Evolutionary conservation across 2,329 filamentous ascomycete species (phyloP), one percentile per base, ranked within the genome.

Genomic region (Colletotrichum gloeosporioides): DNA sequence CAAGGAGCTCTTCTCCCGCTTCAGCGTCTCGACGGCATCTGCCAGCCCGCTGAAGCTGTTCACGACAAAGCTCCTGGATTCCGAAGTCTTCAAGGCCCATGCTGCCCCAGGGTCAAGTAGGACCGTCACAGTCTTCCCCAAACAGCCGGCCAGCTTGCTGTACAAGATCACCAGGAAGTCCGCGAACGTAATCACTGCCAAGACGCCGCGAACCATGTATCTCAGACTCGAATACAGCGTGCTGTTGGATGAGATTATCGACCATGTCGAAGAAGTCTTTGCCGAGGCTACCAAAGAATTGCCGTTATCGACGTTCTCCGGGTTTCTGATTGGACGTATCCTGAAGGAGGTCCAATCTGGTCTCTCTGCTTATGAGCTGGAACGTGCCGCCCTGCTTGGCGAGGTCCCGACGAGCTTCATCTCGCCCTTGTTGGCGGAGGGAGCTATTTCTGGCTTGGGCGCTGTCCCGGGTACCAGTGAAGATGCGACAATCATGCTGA

Each of bases 11-110:
- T 97, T 97, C 81, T 98, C 96, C 0, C 93, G 94, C 12, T 99
- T 99, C 83, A 98, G 95, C 16, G 93, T 99, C 69, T 96, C 95
- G 15, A 96, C 96, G 0, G 94, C 95, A 1, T 95, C 90, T 72
- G 84, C 91, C 29, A 93, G 93, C 34, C 97, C 97, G 0, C 84
- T 99, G 12, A 91, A 94, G 6, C 86, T 99, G 8, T 89, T 94
- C 62, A 90, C 90, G 70, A 95, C 95, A 78, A 89, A 92, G 69
- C 90, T 99, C 1, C 84, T 93, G 15, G 91, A 90, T 7, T 96
- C 95, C 0, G 91, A 94, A 3, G 85, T 93, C 1, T 96, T 95
- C 77, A 89, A 91, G 16, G 91, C 94, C 0, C 86, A 91, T 22
- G 93, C 92, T 78, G 91, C 92, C 0, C 85, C 89, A 8, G 83